Evolutionary conservation across 2,329 filamentous ascomycete species (phyloP), one percentile per base, ranked within the genome.

Genomic region (Teratosphaeria pseudoeucalypti): DNA sequence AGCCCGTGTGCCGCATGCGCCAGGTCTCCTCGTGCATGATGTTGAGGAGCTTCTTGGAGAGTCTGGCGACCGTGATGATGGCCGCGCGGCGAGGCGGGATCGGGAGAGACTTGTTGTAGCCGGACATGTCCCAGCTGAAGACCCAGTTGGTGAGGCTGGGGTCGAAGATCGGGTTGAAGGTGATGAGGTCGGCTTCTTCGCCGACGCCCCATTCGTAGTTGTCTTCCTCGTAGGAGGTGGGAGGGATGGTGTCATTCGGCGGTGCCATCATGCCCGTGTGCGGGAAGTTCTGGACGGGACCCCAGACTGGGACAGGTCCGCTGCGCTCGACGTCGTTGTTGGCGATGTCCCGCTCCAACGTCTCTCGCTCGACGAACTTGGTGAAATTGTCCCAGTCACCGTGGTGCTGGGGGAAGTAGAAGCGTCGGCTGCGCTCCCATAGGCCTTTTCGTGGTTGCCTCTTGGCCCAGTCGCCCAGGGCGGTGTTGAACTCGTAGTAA

Each of bases 161-260:
- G 68, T 92, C 85, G 75, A 92, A 91, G 62, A 92, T 87, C n/a
- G 89, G 89, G 34, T 87, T 84, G 64, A 92, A 83, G 7, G 84
- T 86, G 69, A 89, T 85, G 60, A 88, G 80, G 69, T 90, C 87
- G 6, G 87, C 86, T 29, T 89, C 85, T 72, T 90, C 87, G 54
- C 85, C 87, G 1, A 89, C 84, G 60, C 88, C 88, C 88, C 88
- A 91, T 69, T 84, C 75, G 71, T 88, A 90, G 61, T 87, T 76
- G 67, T 90, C 88, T 55, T 79, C 75, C 14, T 84, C 78, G 49
- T 81, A 81, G 0, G 76, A 72, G 2, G 79, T 79, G 0, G 86
- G 85, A 7, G 86, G 86, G 54, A 79, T 79, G 6, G 84, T 86
- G 12, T 86, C 87, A 29, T 84, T 76, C 0, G 86, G 86, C 34